Evolutionary conservation across 805 yeast species (phyloP).

Genomic region (Starmerella etchellsii): DNA sequence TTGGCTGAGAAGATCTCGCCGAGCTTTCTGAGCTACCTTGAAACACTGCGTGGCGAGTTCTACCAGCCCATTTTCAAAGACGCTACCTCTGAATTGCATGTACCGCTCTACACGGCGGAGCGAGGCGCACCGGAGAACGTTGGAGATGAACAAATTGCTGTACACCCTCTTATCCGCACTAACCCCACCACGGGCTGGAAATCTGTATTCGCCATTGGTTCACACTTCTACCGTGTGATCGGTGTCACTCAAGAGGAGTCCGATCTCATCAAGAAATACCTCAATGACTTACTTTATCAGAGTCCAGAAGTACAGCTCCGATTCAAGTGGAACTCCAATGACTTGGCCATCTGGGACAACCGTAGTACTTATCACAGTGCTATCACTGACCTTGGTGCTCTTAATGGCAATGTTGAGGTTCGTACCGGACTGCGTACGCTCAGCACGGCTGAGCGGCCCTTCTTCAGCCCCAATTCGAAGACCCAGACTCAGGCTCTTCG

Average conservation of each 20-base stretch:
- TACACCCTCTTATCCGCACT: slow-evolving; percentile 49
- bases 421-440: slow-evolving; percentile 24
- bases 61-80: slow-evolving; percentile 33
- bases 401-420: slow-evolving; percentile 13
- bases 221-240: slow-evolving; percentile 38
- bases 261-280: slow-evolving; percentile 35
- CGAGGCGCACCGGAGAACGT: slow-evolving; percentile 21
- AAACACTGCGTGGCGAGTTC: slow-evolving; percentile 32
- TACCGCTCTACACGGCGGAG: slow-evolving; percentile 37
- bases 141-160: slow-evolving; percentile 29
- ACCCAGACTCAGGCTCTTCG: slow-evolving; percentile 16
- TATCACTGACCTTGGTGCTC: slow-evolving; percentile 30
- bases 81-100: slow-evolving; percentile 32
- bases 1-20: slow-evolving; percentile 43
- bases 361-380: slow-evolving; percentile 43
- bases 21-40: slow-evolving; percentile 34
- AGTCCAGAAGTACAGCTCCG: slow-evolving; percentile 45
- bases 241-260: slow-evolving; percentile 43
- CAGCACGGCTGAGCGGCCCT: slow-evolving; percentile 25
- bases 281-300: slow-evolving; percentile 36
- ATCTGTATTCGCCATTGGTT: slow-evolving; percentile 41
- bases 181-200: slow-evolving; percentile 58
- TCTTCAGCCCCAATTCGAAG: slow-evolving; percentile 23
- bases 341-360: slow-evolving; percentile 51
- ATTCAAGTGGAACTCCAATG: slow-evolving; percentile 41